Evolutionary conservation across 345 rosid species (phyloP).

Genomic region (Ceriops tagal): DNA sequence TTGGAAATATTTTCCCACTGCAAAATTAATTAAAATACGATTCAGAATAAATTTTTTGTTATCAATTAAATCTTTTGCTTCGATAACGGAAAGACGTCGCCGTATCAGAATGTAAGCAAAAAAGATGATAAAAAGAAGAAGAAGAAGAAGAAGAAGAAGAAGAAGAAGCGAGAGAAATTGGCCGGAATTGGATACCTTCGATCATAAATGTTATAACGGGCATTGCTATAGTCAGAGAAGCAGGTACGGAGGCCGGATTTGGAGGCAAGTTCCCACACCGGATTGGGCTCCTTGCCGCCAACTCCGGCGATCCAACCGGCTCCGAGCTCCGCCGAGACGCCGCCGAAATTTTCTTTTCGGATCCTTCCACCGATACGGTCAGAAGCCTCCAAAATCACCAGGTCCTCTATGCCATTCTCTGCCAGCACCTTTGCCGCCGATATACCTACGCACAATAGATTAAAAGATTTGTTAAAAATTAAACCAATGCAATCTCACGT

Average conservation of each 20-base stretch:
- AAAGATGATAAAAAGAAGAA: background rate
- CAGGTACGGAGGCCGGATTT: slow-evolving; percentile 66
- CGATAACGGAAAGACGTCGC: background rate
- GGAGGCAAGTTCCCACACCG: slow-evolving; percentile 82
- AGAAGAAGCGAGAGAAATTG: background rate
- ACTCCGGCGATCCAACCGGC: slow-evolving; percentile 99
- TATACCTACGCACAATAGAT: slow-evolving; percentile 40
- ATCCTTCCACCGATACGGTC: slow-evolving; percentile 94
- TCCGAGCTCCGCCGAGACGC: slow-evolving; percentile 86
- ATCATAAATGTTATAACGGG: slow-evolving; percentile 92
- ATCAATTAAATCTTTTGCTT: background rate
- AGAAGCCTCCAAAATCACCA: slow-evolving; percentile 79
- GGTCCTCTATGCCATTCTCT: slow-evolving; percentile 74
- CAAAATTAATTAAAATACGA: background rate
- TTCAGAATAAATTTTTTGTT: background rate
- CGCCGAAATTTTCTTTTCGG: slow-evolving; percentile 69
- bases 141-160: background rate
- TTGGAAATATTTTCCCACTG: slow-evolving; percentile 88
- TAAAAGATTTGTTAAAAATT: slow-evolving; percentile 1
- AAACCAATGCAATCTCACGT: background rate
- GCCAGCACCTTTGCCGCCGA: slow-evolving; percentile 85
- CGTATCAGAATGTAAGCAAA: background rate
- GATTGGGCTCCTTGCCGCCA: slow-evolving; percentile 80
- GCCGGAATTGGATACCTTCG: slow-evolving; percentile 46
- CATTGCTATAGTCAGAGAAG: slow-evolving; percentile 94